These are phyloP conservation scores for Rossbeevera mucosa DNA, from an alignment of 768 basidiomycete genomes.

Conservation along the genomic window DNA sequence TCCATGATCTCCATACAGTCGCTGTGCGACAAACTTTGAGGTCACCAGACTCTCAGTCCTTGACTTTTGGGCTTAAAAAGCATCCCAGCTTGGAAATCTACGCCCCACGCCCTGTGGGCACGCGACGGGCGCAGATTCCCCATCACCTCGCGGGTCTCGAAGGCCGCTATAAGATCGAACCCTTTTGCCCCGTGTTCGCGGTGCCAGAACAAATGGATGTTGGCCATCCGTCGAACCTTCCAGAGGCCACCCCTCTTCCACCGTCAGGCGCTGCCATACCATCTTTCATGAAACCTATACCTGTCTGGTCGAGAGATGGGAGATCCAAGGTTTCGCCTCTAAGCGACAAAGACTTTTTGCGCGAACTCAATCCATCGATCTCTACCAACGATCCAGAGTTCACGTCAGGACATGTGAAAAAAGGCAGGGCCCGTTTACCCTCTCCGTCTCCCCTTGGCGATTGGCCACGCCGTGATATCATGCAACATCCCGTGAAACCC, in stretches of 20 bases:
- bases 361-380: constrained; percentile 20
- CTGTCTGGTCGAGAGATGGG: constrained; percentile 6
- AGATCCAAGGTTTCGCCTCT: constrained; percentile 4
- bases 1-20: constrained; percentile 41
- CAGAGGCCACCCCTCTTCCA: constrained; percentile 23
- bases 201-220: constrained; percentile 22
- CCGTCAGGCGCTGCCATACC: constrained; percentile 21
- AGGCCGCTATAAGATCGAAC: constrained; percentile 46
- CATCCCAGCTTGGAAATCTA: constrained; percentile 34
- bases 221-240: constrained; percentile 11
- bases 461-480: constrained; percentile 48
- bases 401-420: constrained; percentile 10
- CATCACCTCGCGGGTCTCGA: constrained; percentile 38
- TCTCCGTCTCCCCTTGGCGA: constrained; percentile 47
- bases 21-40: constrained; percentile 26
- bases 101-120: constrained; percentile 41
- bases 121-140: constrained; percentile 27
- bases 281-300: constrained; percentile 16
- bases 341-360: constrained; percentile 6
- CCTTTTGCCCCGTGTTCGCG: constrained; percentile 31
- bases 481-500: constrained; percentile 22
- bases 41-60: constrained; percentile 28
- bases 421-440: constrained; percentile 16
- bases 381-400: constrained; percentile 29
- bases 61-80: constrained; percentile 35